Percentiles rank a stretch among this genome's conserved stretches.
These are phyloP conservation scores for Taphrina betulina DNA, from an alignment of 1,139 yeast species.

Conservation along the genomic window DNA sequence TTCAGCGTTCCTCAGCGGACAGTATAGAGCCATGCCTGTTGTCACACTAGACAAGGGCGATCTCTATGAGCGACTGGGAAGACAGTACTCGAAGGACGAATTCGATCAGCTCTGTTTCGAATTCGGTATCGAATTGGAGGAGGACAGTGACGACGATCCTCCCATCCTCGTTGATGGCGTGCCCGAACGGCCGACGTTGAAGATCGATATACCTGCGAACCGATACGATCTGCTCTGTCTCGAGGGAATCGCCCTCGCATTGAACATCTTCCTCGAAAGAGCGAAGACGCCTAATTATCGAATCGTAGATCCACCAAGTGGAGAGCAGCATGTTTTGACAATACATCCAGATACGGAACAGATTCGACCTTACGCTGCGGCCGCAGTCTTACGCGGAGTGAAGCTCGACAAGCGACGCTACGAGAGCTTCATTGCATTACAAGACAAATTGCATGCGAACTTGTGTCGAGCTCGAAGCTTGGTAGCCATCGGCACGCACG, in stretches of 20 bases:
- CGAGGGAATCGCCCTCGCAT: constrained; percentile 95
- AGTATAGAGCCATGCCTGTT: constrained; percentile 99
- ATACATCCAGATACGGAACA: constrained; percentile 49
- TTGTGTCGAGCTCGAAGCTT: constrained; percentile 94
- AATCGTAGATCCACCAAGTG: constrained; percentile 54
- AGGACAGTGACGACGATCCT: constrained; percentile 60
- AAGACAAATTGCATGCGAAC: constrained; percentile 93
- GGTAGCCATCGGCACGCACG: constrained; percentile 98
- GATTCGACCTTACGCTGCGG: constrained; percentile 91
- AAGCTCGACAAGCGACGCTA: constrained; percentile 78
- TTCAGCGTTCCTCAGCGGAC: no score
- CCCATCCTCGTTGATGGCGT: constrained; percentile 51
- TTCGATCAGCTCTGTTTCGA: constrained; percentile 97
- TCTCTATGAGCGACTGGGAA: constrained; percentile 71
- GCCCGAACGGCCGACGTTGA: constrained; percentile 90
- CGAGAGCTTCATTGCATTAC: constrained; percentile 91
- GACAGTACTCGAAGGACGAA: constrained; percentile 64
- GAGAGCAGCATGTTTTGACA: constrained; percentile 13
- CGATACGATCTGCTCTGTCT: constrained; percentile 97
- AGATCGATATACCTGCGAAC: constrained; percentile 96
- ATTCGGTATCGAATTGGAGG: constrained; percentile 96
- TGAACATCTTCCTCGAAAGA: constrained; percentile 83
- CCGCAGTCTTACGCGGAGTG: constrained; percentile 83
- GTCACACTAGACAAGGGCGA: constrained; percentile 92
- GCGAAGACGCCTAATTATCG: constrained; percentile 64